phyloP scores from a whole-genome alignment of 2,329 filamentous ascomycete genomes.

The Zasmidium citrigriseum region DNA sequence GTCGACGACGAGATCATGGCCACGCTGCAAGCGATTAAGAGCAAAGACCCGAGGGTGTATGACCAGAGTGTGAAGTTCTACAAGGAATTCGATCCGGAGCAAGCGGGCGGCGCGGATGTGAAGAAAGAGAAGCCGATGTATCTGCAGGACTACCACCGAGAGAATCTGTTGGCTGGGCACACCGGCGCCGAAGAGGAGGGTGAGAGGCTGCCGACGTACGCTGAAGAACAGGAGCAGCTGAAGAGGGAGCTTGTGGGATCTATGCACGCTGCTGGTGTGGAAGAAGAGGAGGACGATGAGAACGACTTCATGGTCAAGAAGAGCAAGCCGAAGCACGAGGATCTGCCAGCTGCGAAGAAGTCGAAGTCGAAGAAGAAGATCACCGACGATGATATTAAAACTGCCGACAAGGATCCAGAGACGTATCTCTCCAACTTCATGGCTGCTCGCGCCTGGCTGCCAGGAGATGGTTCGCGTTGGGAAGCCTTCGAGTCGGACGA shows the following conservation, averaged over 20 bases:
- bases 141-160: conserved; percentile 86
- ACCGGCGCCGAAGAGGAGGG: conserved; percentile 61
- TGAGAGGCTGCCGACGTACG: conserved; percentile 67
- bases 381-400: conserved; percentile 65
- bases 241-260: conserved; percentile 77
- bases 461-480: conserved; percentile 65
- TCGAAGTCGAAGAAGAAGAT: conserved; percentile 39
- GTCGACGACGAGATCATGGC: conserved; percentile 85
- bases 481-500: conserved; percentile 92
- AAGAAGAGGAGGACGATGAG: conserved; percentile 53
- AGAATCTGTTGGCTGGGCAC: conserved; percentile 78
- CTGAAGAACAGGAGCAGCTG: conserved; percentile 82
- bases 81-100: conserved; percentile 60
- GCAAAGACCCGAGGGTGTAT: conserved; percentile 90
- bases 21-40: conserved; percentile 82
- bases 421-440: conserved; percentile 94
- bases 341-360: conserved; percentile 22
- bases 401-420: conserved; percentile 86
- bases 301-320: conserved; percentile 77
- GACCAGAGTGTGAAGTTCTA: conserved; percentile 80
- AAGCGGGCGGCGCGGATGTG: conserved; percentile 33
- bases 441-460: conserved; percentile 86
- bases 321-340: conserved; percentile 44
- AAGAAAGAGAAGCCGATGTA: conserved; percentile 79
- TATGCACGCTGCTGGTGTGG: conserved; percentile 66